phyloP scores from a whole-genome alignment of 345 rosid species.

The Eucalyptus shirleyi region DNA sequence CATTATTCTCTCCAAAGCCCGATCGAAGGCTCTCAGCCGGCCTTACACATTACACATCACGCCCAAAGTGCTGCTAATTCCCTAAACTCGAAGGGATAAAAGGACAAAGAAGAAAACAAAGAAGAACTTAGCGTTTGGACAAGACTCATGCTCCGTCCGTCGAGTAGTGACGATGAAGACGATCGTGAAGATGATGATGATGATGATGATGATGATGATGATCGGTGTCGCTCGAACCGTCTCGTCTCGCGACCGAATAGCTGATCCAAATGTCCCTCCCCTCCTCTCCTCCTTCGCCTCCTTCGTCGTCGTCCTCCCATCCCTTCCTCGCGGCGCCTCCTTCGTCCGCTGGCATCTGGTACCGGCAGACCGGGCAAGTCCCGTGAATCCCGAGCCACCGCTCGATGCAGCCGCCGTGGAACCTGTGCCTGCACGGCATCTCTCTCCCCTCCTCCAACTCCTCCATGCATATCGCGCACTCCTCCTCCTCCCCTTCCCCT shows the following conservation, averaged over 20 bases:
- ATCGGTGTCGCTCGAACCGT: neutral
- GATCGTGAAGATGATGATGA: neutral
- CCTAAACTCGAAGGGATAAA: neutral
- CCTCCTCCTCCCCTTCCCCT: conserved; percentile 14
- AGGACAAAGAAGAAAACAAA: neutral
- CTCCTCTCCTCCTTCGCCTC: neutral
- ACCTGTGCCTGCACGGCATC: conserved; percentile 81
- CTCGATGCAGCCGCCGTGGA: conserved; percentile 59
- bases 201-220: neutral
- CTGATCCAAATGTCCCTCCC: conserved; percentile 48
- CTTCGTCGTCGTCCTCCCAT: neutral
- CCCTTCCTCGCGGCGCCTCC: conserved; percentile 2
- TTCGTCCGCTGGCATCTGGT: conserved; percentile 64
- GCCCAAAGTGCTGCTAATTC: neutral
- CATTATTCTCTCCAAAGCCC: neutral
- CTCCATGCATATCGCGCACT: conserved; percentile 72
- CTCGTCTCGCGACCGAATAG: conserved; percentile 2
- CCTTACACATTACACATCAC: neutral
- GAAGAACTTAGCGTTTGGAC: neutral
- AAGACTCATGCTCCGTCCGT: neutral
- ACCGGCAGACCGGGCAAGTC: conserved; percentile 76
- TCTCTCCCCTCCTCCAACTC: conserved; percentile 42
- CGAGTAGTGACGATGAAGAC: neutral
- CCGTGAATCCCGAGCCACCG: conserved; percentile 75
- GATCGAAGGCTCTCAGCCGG: neutral